Evolutionary conservation across 2,329 filamentous ascomycete species (phyloP).

Genomic region (Trichoderma atrobrunneum): DNA sequence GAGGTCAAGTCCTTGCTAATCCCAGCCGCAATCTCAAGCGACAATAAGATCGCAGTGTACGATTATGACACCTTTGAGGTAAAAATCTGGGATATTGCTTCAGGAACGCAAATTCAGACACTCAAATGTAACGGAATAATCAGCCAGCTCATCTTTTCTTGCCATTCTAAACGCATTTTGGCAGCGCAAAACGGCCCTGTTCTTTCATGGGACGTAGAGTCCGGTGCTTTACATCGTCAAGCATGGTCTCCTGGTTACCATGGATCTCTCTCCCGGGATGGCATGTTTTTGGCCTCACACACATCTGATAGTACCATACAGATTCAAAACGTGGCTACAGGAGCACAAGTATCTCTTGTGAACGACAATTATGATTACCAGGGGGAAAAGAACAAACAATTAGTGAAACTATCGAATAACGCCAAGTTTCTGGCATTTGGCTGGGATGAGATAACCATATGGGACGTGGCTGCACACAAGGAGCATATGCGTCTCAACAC

Average conservation of each 20-base stretch:
- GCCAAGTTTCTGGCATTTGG: background rate
- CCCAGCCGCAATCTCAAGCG: background rate
- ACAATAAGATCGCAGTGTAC: background rate
- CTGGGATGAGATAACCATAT: background rate
- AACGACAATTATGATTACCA: background rate
- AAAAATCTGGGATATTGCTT: background rate
- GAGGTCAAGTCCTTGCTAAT: background rate
- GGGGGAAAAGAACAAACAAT: background rate
- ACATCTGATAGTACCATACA: background rate
- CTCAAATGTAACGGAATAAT: background rate
- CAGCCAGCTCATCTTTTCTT: background rate
- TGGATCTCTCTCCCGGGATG: background rate
- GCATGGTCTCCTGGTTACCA: background rate
- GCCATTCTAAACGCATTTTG: background rate
- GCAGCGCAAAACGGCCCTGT: background rate
- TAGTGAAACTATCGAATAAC: background rate
- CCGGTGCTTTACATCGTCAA: background rate
- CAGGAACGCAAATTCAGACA: background rate
- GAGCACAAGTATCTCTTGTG: background rate
- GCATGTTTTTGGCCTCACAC: background rate
- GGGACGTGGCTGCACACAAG: background rate
- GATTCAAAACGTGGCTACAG: background rate
- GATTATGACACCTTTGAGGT: background rate
- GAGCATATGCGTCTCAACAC: background rate
- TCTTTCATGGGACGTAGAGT: background rate